These are phyloP conservation scores for Epicoccum nigrum DNA, from an alignment of 2,329 filamentous ascomycete genomes.

Conservation along the genomic window DNA sequence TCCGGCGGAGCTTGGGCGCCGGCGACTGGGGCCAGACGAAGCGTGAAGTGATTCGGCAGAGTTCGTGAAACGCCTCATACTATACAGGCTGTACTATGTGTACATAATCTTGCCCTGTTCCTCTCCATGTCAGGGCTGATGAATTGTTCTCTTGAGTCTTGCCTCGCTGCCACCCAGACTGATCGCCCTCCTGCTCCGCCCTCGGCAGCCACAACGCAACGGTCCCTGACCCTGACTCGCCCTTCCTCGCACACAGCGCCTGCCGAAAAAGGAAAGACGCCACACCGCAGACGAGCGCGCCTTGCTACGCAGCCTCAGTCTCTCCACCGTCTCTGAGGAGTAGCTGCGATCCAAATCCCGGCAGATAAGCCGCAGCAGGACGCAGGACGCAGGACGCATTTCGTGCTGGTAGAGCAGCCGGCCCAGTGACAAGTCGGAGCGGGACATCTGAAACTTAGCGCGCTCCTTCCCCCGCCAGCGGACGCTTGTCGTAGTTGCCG, in stretches of 20 bases:
- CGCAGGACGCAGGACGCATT: too few species aligned
- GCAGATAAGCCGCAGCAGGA: too few species aligned
- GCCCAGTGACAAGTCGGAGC: not conserved
- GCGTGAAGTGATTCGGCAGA: slow-evolving; percentile 18
- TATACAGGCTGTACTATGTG: too few species aligned
- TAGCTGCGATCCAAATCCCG: too few species aligned
- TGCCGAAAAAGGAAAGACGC: slow-evolving; percentile 1
- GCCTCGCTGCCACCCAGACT: slow-evolving; percentile 15
- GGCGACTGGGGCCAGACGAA: slow-evolving; percentile 12
- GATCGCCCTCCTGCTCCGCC: slow-evolving; percentile 28
- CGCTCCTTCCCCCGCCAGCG: slow-evolving; percentile 24
- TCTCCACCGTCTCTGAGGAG: too few species aligned
- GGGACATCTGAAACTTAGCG: slow-evolving; percentile 16
- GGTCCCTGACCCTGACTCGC: slow-evolving; percentile 16
- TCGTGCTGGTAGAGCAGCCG: not conserved
- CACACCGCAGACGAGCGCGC: slow-evolving; percentile 1
- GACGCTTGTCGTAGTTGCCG: slow-evolving; percentile 30
- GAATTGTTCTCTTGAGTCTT: slow-evolving; percentile 25
- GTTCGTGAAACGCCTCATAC: slow-evolving; percentile 38
- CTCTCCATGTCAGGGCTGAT: slow-evolving; percentile 38
- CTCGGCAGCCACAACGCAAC: slow-evolving; percentile 13
- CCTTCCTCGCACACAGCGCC: slow-evolving; percentile 27
- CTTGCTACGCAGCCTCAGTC: not conserved
- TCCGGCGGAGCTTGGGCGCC: slow-evolving; percentile 8
- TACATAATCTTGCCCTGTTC: slow-evolving; percentile 34